Conservation (phyloP, 208 protist genomes). For the Strigomonas culicis region DNA sequence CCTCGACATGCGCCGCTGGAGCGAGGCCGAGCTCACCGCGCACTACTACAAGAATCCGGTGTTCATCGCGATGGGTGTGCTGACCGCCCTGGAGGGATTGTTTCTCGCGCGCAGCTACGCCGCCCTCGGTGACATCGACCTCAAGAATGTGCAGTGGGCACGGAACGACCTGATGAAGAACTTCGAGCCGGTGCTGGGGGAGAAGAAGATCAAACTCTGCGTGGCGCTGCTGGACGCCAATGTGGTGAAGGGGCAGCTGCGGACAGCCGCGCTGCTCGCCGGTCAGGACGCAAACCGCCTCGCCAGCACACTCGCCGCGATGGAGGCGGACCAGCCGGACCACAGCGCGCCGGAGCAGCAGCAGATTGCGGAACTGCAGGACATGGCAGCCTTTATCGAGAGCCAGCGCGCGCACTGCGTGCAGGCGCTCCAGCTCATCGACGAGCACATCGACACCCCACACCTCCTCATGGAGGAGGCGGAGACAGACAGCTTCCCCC, state of each 20-base stretch:
- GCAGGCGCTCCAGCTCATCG: conserved; percentile 35
- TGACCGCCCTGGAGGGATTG: conserved; percentile 69
- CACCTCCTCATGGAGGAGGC: conserved; percentile 23
- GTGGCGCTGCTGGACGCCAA: conserved; percentile 67
- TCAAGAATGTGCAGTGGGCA: conserved; percentile 60
- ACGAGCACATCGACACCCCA: conserved; percentile 50
- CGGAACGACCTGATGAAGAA: conserved; percentile 46
- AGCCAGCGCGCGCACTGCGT: conserved; percentile 27
- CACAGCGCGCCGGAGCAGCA: conserved; percentile 4
- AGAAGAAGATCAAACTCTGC: conserved; percentile 43
- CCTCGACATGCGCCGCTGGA: conserved; percentile 63
- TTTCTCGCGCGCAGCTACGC: conserved; percentile 74
- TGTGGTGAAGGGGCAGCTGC: conserved; percentile 54
- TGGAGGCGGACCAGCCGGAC: conserved; percentile 17
- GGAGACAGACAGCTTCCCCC: too few species aligned
- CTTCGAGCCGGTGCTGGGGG: conserved; percentile 56
- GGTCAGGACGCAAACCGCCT: conserved; percentile 31
- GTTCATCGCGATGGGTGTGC: conserved; percentile 46
- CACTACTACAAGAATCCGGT: conserved; percentile 68
- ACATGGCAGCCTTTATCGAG: conserved; percentile 27
- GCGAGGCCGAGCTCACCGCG: conserved; percentile 52
- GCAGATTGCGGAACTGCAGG: conserved; percentile 13
- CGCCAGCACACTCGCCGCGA: conserved; percentile 13
- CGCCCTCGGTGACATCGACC: conserved; percentile 65
- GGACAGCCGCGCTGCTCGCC: conserved; percentile 23